Evolutionary conservation across 148 eudicot genomes (phyloP).

Genomic region (Fallopia convolvulus): DNA sequence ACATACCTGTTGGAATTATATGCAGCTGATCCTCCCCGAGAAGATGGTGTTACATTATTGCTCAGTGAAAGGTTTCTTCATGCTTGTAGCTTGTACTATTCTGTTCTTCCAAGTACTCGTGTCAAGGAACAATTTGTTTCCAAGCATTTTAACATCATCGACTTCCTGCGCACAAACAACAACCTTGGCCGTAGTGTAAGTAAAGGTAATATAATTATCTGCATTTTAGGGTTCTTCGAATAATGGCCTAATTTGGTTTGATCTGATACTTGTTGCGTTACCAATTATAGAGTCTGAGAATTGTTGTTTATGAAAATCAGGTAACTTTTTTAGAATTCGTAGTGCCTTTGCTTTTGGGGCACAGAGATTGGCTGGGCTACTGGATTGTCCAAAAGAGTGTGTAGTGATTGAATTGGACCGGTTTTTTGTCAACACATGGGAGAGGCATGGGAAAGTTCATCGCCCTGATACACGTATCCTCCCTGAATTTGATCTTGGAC

Average conservation of each 20-base stretch:
- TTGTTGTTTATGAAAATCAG: not conserved
- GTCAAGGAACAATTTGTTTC: slow-evolving; percentile 49
- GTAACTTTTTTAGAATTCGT: not conserved
- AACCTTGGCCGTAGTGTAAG: slow-evolving; percentile 70
- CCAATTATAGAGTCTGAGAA: not conserved
- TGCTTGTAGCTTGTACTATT: slow-evolving; percentile 38
- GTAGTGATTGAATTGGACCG: not conserved
- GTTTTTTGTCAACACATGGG: not conserved
- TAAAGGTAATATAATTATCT: slow-evolving; percentile 29
- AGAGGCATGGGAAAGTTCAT: not conserved
- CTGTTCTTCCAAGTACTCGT: slow-evolving; percentile 20
- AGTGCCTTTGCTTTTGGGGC: not conserved
- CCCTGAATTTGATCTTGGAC: not conserved
- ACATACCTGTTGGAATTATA: not conserved
- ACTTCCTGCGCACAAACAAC: slow-evolving; percentile 49
- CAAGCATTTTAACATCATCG: slow-evolving; percentile 48
- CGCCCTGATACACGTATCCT: not conserved
- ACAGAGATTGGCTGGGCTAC: not conserved
- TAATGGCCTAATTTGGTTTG: not conserved
- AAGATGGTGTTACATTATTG: slow-evolving; percentile 40
- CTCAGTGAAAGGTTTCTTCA: slow-evolving; percentile 40
- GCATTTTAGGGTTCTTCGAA: not conserved
- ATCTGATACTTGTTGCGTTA: not conserved
- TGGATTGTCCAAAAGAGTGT: not conserved
- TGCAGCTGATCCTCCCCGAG: slow-evolving; percentile 49